A percentile compares a stretch with the other conserved stretches of the same genome.
These are phyloP conservation scores for Penicillium sp. DNA, from an alignment of 2,329 filamentous ascomycete genomes.

Conservation along the genomic window DNA sequence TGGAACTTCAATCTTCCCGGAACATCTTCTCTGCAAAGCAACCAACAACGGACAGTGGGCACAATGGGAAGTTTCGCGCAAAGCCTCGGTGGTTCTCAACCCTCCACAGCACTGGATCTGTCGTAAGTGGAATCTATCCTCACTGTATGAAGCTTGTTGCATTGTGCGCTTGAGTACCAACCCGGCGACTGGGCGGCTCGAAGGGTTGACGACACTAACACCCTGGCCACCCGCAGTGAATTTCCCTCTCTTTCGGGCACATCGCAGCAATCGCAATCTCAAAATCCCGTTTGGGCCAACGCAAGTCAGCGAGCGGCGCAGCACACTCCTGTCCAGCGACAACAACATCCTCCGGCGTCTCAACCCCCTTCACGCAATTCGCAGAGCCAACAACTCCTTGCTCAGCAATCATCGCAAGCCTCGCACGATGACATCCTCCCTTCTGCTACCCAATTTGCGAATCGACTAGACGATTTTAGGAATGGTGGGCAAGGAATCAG, in stretches of 20 bases:
- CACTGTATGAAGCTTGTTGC: background rate
- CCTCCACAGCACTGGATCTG: conserved; percentile 50
- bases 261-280: conserved; percentile 48
- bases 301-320: conserved; percentile 50
- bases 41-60: conserved; percentile 47
- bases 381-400: conserved; percentile 36
- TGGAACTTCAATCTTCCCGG: conserved; percentile 54
- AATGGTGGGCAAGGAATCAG: conserved; percentile 52
- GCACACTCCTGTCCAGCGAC: conserved; percentile 50
- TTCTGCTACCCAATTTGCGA: conserved; percentile 46
- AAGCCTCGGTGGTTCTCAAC: conserved; percentile 50
- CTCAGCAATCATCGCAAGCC: conserved; percentile 41
- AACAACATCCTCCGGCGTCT: conserved; percentile 41
- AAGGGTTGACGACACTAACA: conserved; percentile 8
- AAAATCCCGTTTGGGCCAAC: conserved; percentile 53
- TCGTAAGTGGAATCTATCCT: conserved; percentile 43
- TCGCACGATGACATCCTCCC: conserved; percentile 45
- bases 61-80: conserved; percentile 52
- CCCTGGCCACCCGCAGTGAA: conserved; percentile 42
- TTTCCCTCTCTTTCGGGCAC: conserved; percentile 57
- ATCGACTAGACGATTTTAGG: conserved; percentile 50
- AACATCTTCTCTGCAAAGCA: conserved; percentile 46
- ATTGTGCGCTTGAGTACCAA: background rate
- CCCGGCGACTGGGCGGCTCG: background rate
- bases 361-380: conserved; percentile 38